Evolutionary conservation across 768 basidiomycete genomes (phyloP).

Genomic region (Boletus rubescentipes): DNA sequence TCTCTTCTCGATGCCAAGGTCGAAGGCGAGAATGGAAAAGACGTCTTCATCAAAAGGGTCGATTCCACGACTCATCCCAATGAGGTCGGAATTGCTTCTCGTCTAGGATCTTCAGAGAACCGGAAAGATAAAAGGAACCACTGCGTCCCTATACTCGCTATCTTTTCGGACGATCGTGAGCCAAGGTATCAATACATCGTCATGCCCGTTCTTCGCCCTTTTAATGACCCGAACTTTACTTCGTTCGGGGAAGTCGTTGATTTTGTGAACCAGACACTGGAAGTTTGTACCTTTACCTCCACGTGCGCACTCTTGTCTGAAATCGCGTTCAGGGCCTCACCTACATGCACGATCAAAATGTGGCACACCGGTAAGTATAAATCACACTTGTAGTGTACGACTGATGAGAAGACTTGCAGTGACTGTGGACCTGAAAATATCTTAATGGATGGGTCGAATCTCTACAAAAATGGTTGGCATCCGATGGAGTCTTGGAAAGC

Average conservation of each 20-base stretch:
- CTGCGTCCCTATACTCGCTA: slow-evolving; percentile 20
- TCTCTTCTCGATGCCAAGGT: slow-evolving; percentile 12
- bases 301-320: too few relatives aligned
- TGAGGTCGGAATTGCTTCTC: slow-evolving; percentile 4
- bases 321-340: slow-evolving; percentile 26
- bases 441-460: slow-evolving; percentile 24
- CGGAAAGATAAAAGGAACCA: slow-evolving; percentile 18
- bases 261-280: slow-evolving; percentile 28
- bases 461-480: slow-evolving; percentile 32
- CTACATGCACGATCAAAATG: slow-evolving; percentile 35
- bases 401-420: slow-evolving; percentile 7
- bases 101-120: neutral
- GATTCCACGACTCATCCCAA: neutral
- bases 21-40: neutral
- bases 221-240: slow-evolving; percentile 23
- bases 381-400: fast-evolving
- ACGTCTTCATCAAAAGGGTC: slow-evolving; percentile 18
- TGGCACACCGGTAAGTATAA: slow-evolving; percentile 35
- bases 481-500: slow-evolving; percentile 7
- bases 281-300: slow-evolving; percentile 3
- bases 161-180: slow-evolving; percentile 13
- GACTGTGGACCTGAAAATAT: slow-evolving; percentile 31
- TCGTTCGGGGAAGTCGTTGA: slow-evolving; percentile 27
- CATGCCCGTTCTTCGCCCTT: slow-evolving; percentile 28
- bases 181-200: slow-evolving; percentile 22